Evolutionary conservation across 2,329 filamentous ascomycete species (phyloP), one percentile per base, ranked within the genome.

Genomic region (Phaeomoniella chlamydospora): DNA sequence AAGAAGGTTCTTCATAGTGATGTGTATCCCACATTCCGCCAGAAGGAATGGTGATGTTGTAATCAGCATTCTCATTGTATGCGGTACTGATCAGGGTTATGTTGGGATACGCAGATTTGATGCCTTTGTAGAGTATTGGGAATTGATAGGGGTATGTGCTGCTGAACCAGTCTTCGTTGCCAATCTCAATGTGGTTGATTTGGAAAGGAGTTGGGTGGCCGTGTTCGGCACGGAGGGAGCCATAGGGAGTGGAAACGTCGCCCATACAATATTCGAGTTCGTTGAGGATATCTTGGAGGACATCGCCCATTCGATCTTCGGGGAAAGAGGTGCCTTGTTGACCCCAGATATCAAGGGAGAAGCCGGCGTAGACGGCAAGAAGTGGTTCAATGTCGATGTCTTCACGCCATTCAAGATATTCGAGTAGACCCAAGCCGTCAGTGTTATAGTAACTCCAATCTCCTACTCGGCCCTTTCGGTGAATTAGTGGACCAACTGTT

Each of bases 161-260:
- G 50, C 61, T 67, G 3, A 67, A 61, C 59, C 70, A 71, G 45
- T 81, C 77, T 49, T 81, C 77, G 49, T 81, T 80, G 39, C 77
- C 77, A 31, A 80, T 56, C 53, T 80, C 77, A 37, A 80, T 70
- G 44, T 70, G 76, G 9, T 67, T 59, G 34, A 81, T 61, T 18
- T 51, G 58, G 56, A 72, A 80, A 0, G 77, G 76, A 39, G 73
- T 62, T 0, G 72, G 65, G 45, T 78, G 69, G 3, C 77, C 77
- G 2, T 76, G 61, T 31, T 65, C 55, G 4, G 72, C 73, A 13
- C 76, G 71, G 4, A 65, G 53, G 3, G 65, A 60, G 26, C 55
- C 53, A n/a, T 49, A 55, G 6, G 43, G 31, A 2, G 55, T 58
- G 16, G 46, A 44, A 2, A 41, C 44, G 29, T 43, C 39, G 14